A percentile compares a stretch with the other conserved stretches of the same genome.
Evolutionary conservation across 768 basidiomycete species (phyloP).

Genomic region (Rossbeevera mucosa): DNA sequence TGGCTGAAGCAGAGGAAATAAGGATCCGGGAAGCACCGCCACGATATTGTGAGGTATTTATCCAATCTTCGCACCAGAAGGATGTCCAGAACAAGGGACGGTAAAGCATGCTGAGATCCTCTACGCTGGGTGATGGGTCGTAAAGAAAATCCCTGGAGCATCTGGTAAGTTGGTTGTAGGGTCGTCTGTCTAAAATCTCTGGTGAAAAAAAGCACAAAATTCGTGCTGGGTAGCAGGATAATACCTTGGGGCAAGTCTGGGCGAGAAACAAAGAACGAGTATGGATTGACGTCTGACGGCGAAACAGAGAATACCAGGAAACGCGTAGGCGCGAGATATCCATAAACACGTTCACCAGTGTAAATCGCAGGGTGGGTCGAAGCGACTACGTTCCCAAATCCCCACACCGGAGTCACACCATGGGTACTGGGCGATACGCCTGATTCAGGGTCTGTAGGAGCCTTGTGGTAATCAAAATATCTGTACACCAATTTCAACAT

Average conservation of each 20-base stretch:
- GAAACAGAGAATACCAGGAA: constrained; percentile 55
- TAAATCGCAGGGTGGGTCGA: constrained; percentile 48
- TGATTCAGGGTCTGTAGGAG: constrained; percentile 34
- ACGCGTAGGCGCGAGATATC: constrained; percentile 52
- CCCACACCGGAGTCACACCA: constrained; percentile 70
- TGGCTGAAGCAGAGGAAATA: constrained; percentile 67
- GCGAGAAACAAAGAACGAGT: constrained; percentile 54
- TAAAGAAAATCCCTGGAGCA: constrained; percentile 56
- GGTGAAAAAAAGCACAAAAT: background rate
- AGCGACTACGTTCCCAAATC: constrained; percentile 53
- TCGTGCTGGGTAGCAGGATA: background rate
- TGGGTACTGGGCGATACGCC: constrained; percentile 45
- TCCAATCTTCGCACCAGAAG: constrained; percentile 73
- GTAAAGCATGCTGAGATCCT: constrained; percentile 69
- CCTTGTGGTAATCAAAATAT: constrained; percentile 63
- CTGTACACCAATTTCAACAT: constrained; percentile 17
- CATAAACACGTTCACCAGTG: constrained; percentile 59
- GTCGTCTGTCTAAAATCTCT: constrained; percentile 48
- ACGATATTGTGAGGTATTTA: constrained; percentile 47
- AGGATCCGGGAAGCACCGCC: constrained; percentile 45
- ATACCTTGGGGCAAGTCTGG: constrained; percentile 59
- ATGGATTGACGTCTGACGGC: constrained; percentile 45
- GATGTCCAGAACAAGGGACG: constrained; percentile 73
- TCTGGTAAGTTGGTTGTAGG: constrained; percentile 64
- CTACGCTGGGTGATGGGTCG: constrained; percentile 39